Evolutionary conservation across 2,329 filamentous ascomycete genomes (phyloP).

Genomic region (Aspergillus fijiensis): DNA sequence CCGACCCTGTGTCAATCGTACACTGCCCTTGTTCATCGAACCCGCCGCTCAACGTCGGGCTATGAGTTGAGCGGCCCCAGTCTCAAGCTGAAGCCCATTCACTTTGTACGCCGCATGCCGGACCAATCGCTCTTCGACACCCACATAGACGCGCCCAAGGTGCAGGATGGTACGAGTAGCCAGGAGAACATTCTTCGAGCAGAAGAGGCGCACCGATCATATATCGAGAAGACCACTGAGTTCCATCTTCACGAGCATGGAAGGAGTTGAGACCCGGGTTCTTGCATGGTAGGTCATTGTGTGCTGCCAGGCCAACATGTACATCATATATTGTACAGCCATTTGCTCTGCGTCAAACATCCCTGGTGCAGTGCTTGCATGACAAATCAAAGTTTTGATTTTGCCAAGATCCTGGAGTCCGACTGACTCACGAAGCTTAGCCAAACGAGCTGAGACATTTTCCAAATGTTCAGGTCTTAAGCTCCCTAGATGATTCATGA

Average conservation of each 20-base stretch:
- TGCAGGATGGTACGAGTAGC: not conserved
- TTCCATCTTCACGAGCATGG: conserved; percentile 2
- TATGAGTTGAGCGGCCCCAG: not conserved
- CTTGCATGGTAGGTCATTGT: no score
- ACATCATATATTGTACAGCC: no score
- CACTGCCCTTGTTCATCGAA: not conserved
- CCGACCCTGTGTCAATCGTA: conserved; percentile 14
- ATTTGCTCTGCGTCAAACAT: not conserved
- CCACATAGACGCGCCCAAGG: not conserved
- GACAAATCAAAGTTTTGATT: not conserved
- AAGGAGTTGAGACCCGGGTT: no score
- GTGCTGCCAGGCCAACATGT: no score
- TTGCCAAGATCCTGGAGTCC: not conserved
- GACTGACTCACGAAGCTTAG: not conserved
- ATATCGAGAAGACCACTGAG: conserved; percentile 10
- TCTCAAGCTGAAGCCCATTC: not conserved
- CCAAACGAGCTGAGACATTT: not conserved
- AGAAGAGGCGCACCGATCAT: not conserved
- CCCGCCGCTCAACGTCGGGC: conserved; percentile 1
- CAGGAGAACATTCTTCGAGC: conserved; percentile 1
- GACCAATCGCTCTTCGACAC: conserved; percentile 13
- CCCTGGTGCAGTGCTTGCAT: not conserved
- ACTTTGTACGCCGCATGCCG: conserved; percentile 1
- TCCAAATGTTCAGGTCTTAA: not conserved
- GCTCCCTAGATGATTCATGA: not conserved